A percentile compares a stretch with the other conserved stretches of the same genome.
These are phyloP conservation scores for Ogataea ramenticola DNA, from an alignment of 805 yeast genomes.

Conservation along the genomic window DNA sequence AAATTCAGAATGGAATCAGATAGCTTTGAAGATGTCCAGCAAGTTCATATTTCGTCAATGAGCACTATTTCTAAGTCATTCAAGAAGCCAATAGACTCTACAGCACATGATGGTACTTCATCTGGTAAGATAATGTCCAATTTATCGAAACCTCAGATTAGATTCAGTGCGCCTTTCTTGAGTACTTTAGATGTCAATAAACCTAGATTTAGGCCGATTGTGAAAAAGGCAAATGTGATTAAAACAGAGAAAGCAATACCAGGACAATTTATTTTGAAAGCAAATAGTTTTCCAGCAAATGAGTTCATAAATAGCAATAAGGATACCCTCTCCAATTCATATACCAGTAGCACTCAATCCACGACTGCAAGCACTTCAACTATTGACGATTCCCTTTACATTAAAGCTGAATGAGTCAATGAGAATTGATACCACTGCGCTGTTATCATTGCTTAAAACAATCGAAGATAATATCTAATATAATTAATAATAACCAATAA, in stretches of 20 bases:
- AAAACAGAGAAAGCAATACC: background rate
- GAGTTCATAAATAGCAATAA: no score
- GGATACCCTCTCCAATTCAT: no score
- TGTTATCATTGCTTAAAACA: no score
- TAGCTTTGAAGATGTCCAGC: background rate
- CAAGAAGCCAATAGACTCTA: no score
- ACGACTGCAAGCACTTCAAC: background rate
- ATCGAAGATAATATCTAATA: no score
- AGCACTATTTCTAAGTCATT: background rate
- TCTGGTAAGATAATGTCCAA: no score
- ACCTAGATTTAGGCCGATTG: background rate
- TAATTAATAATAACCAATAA: no score
- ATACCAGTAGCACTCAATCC: background rate
- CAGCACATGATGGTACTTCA: no score
- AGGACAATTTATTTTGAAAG: background rate
- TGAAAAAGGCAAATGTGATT: background rate
- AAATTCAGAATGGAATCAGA: conserved; percentile 7
- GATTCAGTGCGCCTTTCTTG: background rate
- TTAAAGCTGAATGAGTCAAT: no score
- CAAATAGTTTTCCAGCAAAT: background rate
- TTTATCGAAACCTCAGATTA: no score
- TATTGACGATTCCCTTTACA: no score
- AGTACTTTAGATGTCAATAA: background rate
- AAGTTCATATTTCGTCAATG: background rate
- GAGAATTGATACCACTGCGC: no score